These are phyloP conservation scores for Nepenthes mirabilis DNA, from an alignment of 148 eudicot species.

Conservation along the genomic window DNA sequence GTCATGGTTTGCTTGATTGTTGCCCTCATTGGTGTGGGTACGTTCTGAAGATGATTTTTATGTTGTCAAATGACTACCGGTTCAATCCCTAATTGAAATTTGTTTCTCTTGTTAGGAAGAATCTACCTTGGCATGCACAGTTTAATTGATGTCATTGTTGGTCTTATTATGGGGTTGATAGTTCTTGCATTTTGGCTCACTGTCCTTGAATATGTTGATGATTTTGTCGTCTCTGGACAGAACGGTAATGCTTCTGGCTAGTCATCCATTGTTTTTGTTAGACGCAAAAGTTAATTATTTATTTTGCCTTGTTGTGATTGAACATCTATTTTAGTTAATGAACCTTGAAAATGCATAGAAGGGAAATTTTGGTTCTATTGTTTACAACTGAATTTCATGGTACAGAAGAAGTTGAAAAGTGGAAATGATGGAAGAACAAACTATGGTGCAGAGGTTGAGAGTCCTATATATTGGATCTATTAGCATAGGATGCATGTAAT, in stretches of 20 bases:
- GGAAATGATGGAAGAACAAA: too few relatives aligned
- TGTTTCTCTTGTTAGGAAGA: constrained; percentile 55
- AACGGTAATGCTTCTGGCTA: constrained; percentile 42
- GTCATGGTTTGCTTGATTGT: constrained; percentile 46
- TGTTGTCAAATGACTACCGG: neutral
- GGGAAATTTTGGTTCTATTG: too few relatives aligned
- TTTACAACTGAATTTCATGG: too few relatives aligned
- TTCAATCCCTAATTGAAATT: constrained; percentile 10
- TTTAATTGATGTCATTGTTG: constrained; percentile 67
- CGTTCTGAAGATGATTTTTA: constrained; percentile 6
- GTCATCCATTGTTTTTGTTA: neutral
- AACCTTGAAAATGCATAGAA: too few relatives aligned
- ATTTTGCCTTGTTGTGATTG: too few relatives aligned
- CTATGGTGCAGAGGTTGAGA: too few relatives aligned
- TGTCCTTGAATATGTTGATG: constrained; percentile 51
- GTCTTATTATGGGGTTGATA: constrained; percentile 53
- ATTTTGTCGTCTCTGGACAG: constrained; percentile 61
- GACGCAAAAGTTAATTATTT: too few relatives aligned
- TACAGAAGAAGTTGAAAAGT: too few relatives aligned
- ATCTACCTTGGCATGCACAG: constrained; percentile 99
- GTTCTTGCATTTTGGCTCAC: constrained; percentile 77
- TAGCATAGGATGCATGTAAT: too few relatives aligned
- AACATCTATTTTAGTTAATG: too few relatives aligned
- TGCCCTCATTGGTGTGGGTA: constrained; percentile 80
- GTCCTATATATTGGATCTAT: too few relatives aligned